These are phyloP conservation scores for Neurospora sp. DNA, from an alignment of 495 filamentous ascomycete genomes.

Conservation along the genomic window DNA sequence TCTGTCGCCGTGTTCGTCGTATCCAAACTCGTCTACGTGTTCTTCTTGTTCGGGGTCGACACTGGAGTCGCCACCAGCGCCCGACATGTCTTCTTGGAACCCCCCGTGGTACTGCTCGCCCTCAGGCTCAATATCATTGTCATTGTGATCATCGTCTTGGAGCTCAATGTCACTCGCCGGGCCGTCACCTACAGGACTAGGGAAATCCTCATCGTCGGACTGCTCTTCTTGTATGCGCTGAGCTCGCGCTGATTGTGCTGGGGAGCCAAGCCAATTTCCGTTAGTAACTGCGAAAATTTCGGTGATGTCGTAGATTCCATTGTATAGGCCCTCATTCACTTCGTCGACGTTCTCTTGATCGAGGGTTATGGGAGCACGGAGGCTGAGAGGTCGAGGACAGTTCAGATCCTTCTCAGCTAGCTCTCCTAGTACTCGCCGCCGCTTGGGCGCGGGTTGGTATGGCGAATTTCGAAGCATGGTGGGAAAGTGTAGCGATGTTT, in stretches of 20 bases:
- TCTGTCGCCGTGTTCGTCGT: constrained; percentile 1
- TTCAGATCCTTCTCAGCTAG: constrained; percentile 14
- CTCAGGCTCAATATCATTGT: background rate
- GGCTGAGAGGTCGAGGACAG: constrained; percentile 1
- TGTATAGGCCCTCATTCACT: constrained; percentile 5
- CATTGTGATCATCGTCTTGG: background rate
- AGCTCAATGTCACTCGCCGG: background rate
- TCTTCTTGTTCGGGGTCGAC: constrained; percentile 20
- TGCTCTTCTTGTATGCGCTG: background rate
- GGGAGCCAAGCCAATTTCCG: background rate
- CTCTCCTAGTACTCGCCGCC: constrained; percentile 10
- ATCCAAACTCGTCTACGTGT: constrained; percentile 6
- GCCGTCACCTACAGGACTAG: background rate
- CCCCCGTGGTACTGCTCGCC: background rate
- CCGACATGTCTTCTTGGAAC: constrained; percentile 1
- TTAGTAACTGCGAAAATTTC: constrained; percentile 19
- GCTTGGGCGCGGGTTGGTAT: background rate
- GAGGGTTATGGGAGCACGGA: constrained; percentile 14
- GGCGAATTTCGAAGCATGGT: background rate
- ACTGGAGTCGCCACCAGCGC: constrained; percentile 4
- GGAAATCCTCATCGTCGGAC: constrained; percentile 12
- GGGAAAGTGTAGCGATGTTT: background rate
- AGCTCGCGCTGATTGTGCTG: constrained; percentile 5
- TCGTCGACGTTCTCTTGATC: constrained; percentile 17
- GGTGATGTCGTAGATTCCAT: constrained; percentile 12